Conservation (phyloP, 805 yeast genomes). For the Starmerella ratchasimensis region DNA sequence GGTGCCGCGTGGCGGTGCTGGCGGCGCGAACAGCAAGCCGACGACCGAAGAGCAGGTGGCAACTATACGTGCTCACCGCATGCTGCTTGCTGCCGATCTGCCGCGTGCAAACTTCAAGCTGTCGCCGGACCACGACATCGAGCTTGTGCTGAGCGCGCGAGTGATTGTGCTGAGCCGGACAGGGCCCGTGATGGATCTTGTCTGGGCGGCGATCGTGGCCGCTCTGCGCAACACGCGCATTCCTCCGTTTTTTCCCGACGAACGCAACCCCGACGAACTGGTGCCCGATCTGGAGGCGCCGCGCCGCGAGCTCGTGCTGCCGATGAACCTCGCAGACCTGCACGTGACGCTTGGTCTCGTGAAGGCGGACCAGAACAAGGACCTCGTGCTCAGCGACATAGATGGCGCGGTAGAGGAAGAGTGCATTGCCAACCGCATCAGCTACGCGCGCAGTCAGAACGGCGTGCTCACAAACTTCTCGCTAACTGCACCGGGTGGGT, state of each 20-base stretch:
- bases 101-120: slow-evolving; percentile 28
- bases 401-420: slow-evolving; percentile 78
- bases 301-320: slow-evolving; percentile 26
- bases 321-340: slow-evolving; percentile 28
- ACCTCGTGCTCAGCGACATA: slow-evolving; percentile 49
- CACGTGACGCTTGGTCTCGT: slow-evolving; percentile 43
- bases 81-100: slow-evolving; percentile 43
- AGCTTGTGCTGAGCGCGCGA: slow-evolving; percentile 52
- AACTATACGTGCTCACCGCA: slow-evolving; percentile 51
- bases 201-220: slow-evolving; percentile 51
- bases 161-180: slow-evolving; percentile 65
- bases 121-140: slow-evolving; percentile 27
- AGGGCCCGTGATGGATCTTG: slow-evolving; percentile 69
- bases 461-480: background rate
- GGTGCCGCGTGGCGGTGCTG: slow-evolving; percentile 51
- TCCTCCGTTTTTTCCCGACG: slow-evolving; percentile 55
- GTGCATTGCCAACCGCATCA: slow-evolving; percentile 40
- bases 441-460: slow-evolving; percentile 27
- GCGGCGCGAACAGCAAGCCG: slow-evolving; percentile 72
- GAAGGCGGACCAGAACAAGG: slow-evolving; percentile 18
- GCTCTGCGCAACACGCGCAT: slow-evolving; percentile 48
- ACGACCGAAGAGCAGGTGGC: slow-evolving; percentile 72
- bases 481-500: slow-evolving; percentile 5
- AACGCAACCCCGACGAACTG: slow-evolving; percentile 35
- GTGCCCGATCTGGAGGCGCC: slow-evolving; percentile 24